Conservation (phyloP, 139 green algal genomes). For the Ostreobium quekettii region DNA sequence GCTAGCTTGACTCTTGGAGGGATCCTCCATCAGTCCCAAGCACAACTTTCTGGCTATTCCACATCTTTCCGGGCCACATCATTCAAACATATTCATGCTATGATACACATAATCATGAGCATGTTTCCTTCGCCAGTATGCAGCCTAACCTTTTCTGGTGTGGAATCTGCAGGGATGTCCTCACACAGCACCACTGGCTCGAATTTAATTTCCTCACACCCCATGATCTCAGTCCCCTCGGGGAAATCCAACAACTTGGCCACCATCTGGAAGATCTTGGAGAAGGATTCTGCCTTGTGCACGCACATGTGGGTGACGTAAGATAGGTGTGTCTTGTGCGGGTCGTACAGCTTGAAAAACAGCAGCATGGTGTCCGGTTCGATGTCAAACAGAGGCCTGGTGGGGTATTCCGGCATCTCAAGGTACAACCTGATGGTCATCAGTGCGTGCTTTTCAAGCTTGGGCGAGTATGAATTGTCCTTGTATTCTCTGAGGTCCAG, state of each 20-base stretch:
- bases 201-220: conserved; percentile 88
- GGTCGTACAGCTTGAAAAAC: conserved; percentile 90
- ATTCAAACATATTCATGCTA: no score
- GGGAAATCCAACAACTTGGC: conserved; percentile 32
- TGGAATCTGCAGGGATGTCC: conserved; percentile 18
- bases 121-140: neutral
- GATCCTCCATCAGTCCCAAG: no score
- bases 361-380: conserved; percentile 50
- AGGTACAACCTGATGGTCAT: conserved; percentile 74
- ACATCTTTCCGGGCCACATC: no score
- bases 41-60: no score
- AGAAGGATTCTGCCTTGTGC: conserved; percentile 16
- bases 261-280: conserved; percentile 26
- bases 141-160: conserved; percentile 29
- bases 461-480: conserved; percentile 11
- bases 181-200: conserved; percentile 78
- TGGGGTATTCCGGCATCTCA: conserved; percentile 38
- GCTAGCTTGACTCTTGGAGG: no score
- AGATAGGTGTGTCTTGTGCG: conserved; percentile 20
- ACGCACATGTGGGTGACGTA: conserved; percentile 31
- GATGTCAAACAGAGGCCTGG: neutral
- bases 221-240: conserved; percentile 19
- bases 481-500: conserved; percentile 42
- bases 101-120: no score
- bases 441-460: conserved; percentile 29